These are phyloP conservation scores for Phyllosticta paracitricarpa DNA, from an alignment of 2,329 filamentous ascomycete species.

Conservation along the genomic window DNA sequence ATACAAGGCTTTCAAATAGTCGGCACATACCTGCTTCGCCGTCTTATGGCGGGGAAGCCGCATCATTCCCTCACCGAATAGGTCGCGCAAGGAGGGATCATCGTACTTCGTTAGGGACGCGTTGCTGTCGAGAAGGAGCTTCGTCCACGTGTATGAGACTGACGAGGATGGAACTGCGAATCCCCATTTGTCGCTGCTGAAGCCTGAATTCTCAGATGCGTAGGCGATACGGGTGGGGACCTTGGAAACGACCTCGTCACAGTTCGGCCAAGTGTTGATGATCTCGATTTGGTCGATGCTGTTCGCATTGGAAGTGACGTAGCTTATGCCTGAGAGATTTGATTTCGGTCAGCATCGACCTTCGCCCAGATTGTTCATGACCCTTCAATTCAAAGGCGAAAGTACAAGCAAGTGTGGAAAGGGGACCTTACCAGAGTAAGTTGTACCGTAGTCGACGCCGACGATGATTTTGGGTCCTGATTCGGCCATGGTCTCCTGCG, in stretches of 20 bases:
- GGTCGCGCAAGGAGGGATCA: constrained; percentile 10
- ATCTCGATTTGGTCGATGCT: neutral
- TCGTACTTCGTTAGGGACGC: constrained; percentile 6
- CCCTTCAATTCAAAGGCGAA: too few species aligned
- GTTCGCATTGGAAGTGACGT: neutral
- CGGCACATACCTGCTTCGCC: constrained; percentile 8
- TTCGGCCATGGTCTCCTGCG: neutral
- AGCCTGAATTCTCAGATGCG: constrained; percentile 2
- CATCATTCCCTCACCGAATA: constrained; percentile 11
- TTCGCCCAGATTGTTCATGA: too few species aligned
- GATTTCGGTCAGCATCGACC: too few species aligned
- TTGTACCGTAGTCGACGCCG: constrained; percentile 77
- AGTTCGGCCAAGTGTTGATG: neutral
- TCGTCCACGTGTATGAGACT: constrained; percentile 13
- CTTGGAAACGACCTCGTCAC: neutral
- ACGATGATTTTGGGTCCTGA: constrained; percentile 45
- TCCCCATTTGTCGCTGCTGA: constrained; percentile 2
- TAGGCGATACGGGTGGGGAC: neutral
- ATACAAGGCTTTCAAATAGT: constrained; percentile 9
- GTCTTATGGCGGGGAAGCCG: constrained; percentile 8
- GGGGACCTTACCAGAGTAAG: constrained; percentile 52
- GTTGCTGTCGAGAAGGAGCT: constrained; percentile 12
- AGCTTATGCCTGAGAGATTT: neutral
- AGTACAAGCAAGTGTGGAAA: too few species aligned
- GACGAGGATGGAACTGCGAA: constrained; percentile 11